Base-by-base conservation (phyloP, 805 yeast species). In the Kluyveromyces starmeri region DNA sequence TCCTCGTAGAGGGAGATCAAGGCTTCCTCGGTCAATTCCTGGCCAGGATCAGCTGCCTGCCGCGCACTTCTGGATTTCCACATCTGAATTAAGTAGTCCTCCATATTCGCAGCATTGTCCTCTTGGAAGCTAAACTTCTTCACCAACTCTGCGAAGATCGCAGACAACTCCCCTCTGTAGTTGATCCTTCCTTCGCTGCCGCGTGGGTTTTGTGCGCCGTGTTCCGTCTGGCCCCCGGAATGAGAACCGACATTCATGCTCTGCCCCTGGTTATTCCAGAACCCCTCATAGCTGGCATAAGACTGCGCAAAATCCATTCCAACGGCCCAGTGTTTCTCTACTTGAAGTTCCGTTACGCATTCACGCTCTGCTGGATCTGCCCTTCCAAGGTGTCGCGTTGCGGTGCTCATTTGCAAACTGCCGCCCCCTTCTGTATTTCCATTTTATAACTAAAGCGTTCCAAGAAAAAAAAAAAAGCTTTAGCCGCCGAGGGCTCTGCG, bases 1-100 rank as follows among this genome's bases (percentile, higher is more conserved):
- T 86, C 94, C 2, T 84, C 77, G 58, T 88, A 96, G 21, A 89
- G 58, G 0, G 89, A 73, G 2, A 75, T 50, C 37, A 88, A 62
- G 0, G 96, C 96, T 38, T 63, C 68, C 21, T 63, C 54, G 4
- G 94, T 80, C 2, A 77, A 56, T 18, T 4, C 20, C 12, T 18
- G 16, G n/a, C 12, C 17, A n/a, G n/a, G 14, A 28, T 8, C 20
- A 17, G 11, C n/a, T 11, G 22, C 6, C 9, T 10, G 9, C 44
- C 89, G 64, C 1, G 84, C 71, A 1, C 85, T 72, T 42, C 86
- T 64, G 0, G 85, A 78, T 45, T 79, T 86, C 24, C 79, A 61
- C 41, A 77, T 53, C 43, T 71, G 61, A 70, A 79, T 59, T 25
- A 78, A 52, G 39, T 73, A 73, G 46, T 78, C 85, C 59, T 70